A percentile compares a stretch with the other conserved stretches of the same genome.
These are phyloP conservation scores for Venturia effusa DNA, from an alignment of 2,329 filamentous ascomycete genomes.

Conservation along the genomic window DNA sequence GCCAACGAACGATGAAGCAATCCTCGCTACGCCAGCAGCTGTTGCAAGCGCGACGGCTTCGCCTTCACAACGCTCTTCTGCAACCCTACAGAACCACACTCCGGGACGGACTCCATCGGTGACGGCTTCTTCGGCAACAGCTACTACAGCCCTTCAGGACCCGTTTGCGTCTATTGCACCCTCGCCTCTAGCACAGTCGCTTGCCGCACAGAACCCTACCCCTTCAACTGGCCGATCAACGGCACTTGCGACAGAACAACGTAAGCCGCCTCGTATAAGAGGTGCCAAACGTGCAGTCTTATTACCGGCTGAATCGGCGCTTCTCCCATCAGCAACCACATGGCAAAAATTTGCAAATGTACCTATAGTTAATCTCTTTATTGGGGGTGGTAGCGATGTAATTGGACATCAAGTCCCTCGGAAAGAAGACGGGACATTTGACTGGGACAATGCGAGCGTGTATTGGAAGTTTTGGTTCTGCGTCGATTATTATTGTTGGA, in stretches of 20 bases:
- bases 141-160: constrained; percentile 3
- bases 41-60: constrained; percentile 23
- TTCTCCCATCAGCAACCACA: constrained; percentile 31
- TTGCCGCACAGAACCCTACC: constrained; percentile 18
- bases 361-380: constrained; percentile 38
- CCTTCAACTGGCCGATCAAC: constrained; percentile 17
- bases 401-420: constrained; percentile 68
- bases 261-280: constrained; percentile 19
- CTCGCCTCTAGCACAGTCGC: constrained; percentile 13
- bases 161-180: constrained; percentile 10
- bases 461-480: constrained; percentile 52
- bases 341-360: constrained; percentile 35
- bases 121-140: constrained; percentile 28
- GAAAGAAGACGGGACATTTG: constrained; percentile 64
- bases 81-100: constrained; percentile 16
- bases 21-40: constrained; percentile 26
- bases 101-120: constrained; percentile 21
- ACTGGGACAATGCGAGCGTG: constrained; percentile 53
- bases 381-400: constrained; percentile 42
- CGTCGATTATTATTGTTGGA: constrained; percentile 35
- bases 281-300: constrained; percentile 30
- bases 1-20: constrained; percentile 31
- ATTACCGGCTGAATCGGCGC: constrained; percentile 33
- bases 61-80: constrained; percentile 18
- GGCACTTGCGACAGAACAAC: constrained; percentile 12